These are phyloP conservation scores for Aureobasidium mangrovei DNA, from an alignment of 2,329 filamentous ascomycete genomes.

Conservation along the genomic window DNA sequence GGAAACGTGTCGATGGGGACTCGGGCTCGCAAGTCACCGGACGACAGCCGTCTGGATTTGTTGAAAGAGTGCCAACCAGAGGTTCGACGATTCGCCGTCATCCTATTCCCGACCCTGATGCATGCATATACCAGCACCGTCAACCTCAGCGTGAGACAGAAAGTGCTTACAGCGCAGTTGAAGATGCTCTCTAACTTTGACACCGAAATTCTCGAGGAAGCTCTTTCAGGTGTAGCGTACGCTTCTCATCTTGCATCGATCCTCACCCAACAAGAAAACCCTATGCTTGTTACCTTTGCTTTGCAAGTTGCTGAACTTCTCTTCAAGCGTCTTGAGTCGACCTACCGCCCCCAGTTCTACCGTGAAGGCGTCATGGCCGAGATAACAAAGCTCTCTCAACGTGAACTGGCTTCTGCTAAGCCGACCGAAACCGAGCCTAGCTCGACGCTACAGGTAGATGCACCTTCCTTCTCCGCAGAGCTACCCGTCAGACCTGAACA, in stretches of 20 bases:
- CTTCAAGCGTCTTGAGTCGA: conserved; percentile 69
- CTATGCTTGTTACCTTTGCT: conserved; percentile 74
- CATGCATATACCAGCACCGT: conserved; percentile 97
- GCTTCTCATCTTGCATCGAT: conserved; percentile 94
- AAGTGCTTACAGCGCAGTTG: conserved; percentile 87
- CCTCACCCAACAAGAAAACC: conserved; percentile 87
- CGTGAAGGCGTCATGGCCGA: conserved; percentile 92
- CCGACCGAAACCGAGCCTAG: conserved; percentile 15
- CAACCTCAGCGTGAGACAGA: conserved; percentile 87
- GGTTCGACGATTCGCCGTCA: conserved; percentile 84
- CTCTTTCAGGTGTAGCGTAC: conserved; percentile 80
- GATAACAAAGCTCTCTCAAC: conserved; percentile 67
- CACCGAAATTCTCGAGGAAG: conserved; percentile 71
- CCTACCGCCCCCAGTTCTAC: conserved; percentile 95
- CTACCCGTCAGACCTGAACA: conserved; percentile 18
- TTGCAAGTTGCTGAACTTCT: conserved; percentile 85
- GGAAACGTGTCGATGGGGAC: conserved; percentile 36
- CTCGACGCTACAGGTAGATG: conserved; percentile 10
- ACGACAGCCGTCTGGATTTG: conserved; percentile 74
- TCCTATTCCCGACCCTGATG: conserved; percentile 87
- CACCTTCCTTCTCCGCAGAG: conserved; percentile 10
- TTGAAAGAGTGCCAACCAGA: conserved; percentile 75
- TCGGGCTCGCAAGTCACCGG: conserved; percentile 48
- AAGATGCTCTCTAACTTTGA: conserved; percentile 98
- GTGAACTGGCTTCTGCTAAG: conserved; percentile 19